phyloP scores from a whole-genome alignment of 176 grass and related monocot genomes.

The Carex littledalei region DNA sequence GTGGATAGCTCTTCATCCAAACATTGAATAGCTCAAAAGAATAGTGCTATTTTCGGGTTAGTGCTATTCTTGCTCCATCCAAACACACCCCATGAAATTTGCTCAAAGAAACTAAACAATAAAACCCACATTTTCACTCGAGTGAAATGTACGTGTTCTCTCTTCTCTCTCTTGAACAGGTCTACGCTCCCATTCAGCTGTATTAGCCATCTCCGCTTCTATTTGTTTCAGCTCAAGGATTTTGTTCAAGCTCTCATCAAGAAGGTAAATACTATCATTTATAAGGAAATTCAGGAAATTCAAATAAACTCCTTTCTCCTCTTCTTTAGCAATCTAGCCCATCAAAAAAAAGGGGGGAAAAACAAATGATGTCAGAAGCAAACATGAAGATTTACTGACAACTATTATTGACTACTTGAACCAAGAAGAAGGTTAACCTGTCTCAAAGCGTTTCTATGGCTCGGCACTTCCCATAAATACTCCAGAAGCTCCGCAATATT shows the following conservation, averaged over 20 bases:
- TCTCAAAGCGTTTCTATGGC: constrained; percentile 85
- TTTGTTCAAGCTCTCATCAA: constrained; percentile 98
- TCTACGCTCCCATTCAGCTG: constrained; percentile 66
- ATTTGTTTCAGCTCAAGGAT: constrained; percentile 96
- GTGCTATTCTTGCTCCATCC: too few relatives aligned
- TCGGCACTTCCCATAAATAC: constrained; percentile 95
- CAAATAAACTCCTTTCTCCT: constrained; percentile 92
- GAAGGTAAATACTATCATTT: constrained; percentile 99
- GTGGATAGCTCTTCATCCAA: too few relatives aligned
- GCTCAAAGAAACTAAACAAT: constrained; percentile 19
- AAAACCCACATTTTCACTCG: constrained; percentile 76
- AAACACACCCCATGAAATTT: neutral
- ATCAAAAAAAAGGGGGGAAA: constrained; percentile 8
- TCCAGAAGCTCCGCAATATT: constrained; percentile 98
- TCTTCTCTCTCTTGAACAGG: constrained; percentile 91
- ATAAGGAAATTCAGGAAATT: constrained; percentile 98
- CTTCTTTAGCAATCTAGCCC: constrained; percentile 78
- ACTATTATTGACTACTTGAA: neutral
- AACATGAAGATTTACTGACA: neutral
- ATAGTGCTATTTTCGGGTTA: too few relatives aligned
- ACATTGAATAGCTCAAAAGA: too few relatives aligned
- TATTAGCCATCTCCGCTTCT: constrained; percentile 88
- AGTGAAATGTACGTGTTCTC: constrained; percentile 74
- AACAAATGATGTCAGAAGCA: neutral
- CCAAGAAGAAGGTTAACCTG: constrained; percentile 40